These are phyloP conservation scores for Colletotrichum sp. DNA, from an alignment of 2,329 filamentous ascomycete genomes.

Conservation along the genomic window DNA sequence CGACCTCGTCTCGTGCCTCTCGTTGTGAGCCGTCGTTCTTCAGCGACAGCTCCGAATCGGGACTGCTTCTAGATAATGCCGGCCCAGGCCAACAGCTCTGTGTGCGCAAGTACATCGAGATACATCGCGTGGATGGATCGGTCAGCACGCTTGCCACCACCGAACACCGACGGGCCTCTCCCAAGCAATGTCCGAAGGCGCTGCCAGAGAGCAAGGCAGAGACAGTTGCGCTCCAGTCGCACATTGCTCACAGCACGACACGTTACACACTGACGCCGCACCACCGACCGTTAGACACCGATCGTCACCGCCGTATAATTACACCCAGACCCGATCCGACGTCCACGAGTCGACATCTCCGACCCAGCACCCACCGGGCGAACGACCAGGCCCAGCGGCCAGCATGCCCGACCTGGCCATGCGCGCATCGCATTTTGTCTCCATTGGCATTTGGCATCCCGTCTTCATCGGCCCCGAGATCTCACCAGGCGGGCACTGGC, in stretches of 20 bases:
- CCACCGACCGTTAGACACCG: conserved; percentile 5
- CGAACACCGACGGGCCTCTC: conserved; percentile 18
- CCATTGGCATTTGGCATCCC: conserved; percentile 6
- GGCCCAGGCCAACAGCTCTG: not conserved
- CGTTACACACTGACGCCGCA: conserved; percentile 6
- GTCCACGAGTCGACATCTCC: not conserved
- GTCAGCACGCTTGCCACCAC: conserved; percentile 14
- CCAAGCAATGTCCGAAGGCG: conserved; percentile 12
- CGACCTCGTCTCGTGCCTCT: not conserved
- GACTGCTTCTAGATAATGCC: not conserved
- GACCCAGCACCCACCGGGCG: not conserved
- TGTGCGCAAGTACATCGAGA: not conserved
- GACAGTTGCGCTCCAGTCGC: not conserved
- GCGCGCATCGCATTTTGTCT: not conserved
- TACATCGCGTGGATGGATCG: not conserved
- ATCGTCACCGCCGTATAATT: conserved; percentile 8
- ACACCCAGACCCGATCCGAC: conserved; percentile 7
- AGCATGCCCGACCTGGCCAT: not conserved
- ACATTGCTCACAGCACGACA: not conserved
- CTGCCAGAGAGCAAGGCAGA: not conserved
- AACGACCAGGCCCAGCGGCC: not conserved
- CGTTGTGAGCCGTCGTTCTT: not conserved
- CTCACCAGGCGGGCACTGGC: not conserved
- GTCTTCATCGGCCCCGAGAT: conserved; percentile 7
- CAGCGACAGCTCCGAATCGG: not conserved